Percentiles rank a stretch among this genome's conserved stretches.
phyloP scores from a whole-genome alignment of 2,329 filamentous ascomycete genomes.

The Coniochaeta pulveracea region DNA sequence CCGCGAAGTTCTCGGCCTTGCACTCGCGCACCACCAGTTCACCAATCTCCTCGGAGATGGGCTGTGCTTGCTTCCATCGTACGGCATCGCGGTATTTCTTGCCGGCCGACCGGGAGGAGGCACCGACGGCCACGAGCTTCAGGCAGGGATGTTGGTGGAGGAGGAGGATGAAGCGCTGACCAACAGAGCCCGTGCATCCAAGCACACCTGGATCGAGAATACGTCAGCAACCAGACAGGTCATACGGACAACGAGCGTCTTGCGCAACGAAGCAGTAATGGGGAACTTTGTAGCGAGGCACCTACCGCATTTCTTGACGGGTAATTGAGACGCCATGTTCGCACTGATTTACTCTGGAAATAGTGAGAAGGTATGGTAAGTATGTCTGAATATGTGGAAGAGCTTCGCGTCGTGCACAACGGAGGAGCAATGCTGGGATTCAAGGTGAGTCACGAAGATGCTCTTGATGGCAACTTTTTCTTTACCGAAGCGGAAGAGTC shows the following conservation, averaged over 20 bases:
- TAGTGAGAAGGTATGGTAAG: background rate
- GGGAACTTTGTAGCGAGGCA: conserved; percentile 6
- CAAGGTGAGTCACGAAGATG: conserved; percentile 1
- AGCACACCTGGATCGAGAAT: conserved; percentile 52
- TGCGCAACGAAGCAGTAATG: conserved; percentile 3
- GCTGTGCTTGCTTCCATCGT: conserved; percentile 82
- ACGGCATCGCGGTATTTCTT: conserved; percentile 94
- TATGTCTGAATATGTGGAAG: background rate
- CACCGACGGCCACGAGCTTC: conserved; percentile 77
- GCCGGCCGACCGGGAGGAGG: conserved; percentile 77
- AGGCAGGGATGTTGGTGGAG: conserved; percentile 82
- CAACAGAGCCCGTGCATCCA: conserved; percentile 87
- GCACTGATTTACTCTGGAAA: background rate
- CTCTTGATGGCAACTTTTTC: background rate
- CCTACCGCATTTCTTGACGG: conserved; percentile 49
- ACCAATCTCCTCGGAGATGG: conserved; percentile 63
- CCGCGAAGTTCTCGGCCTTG: conserved; percentile 67
- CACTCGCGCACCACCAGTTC: conserved; percentile 81
- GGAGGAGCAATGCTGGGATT: background rate
- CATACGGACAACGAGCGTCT: background rate
- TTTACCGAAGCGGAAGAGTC: background rate
- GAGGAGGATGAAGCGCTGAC: conserved; percentile 89
- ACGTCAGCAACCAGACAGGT: conserved; percentile 6
- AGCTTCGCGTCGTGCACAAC: background rate
- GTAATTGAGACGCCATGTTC: conserved; percentile 27